phyloP scores from a whole-genome alignment of 805 yeast species.

The Sugiyamaella lignohabitans region DNA sequence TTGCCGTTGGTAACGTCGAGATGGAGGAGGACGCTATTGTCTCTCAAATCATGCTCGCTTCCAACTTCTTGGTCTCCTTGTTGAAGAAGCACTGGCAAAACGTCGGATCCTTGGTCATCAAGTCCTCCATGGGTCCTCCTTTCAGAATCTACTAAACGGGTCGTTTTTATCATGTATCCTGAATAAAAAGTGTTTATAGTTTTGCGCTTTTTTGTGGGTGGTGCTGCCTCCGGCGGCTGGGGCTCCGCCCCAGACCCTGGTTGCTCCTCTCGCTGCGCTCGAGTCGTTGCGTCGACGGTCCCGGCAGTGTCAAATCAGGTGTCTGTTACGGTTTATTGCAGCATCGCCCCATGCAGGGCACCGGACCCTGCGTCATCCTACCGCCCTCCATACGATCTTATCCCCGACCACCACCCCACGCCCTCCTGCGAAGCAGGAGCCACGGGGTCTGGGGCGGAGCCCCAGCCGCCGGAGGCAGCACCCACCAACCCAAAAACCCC shows the following conservation, averaged over 20 bases:
- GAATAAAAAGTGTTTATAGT: too few relatives aligned
- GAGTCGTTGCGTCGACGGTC: neutral
- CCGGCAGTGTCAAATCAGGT: too few relatives aligned
- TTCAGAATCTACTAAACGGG: constrained; percentile 88
- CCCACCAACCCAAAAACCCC: too few relatives aligned
- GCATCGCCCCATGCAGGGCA: too few relatives aligned
- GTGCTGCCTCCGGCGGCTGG: constrained; percentile 1
- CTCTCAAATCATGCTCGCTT: constrained; percentile 97
- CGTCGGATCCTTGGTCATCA: constrained; percentile 98
- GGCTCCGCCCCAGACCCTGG: neutral
- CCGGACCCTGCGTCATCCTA: neutral
- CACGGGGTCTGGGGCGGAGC: neutral
- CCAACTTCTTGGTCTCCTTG: constrained; percentile 98
- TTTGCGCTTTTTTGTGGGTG: neutral
- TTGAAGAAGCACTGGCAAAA: constrained; percentile 99
- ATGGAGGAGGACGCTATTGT: constrained; percentile 96
- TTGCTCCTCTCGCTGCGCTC: neutral
- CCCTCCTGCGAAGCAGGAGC: too few relatives aligned
- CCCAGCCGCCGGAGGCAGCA: constrained; percentile 1
- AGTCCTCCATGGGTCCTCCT: constrained; percentile 99
- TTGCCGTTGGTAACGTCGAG: constrained; percentile 99
- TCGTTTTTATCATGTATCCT: neutral
- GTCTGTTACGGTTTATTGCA: too few relatives aligned
- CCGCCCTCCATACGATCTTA: too few relatives aligned
- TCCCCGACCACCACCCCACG: too few relatives aligned